phyloP scores from a whole-genome alignment of 495 filamentous ascomycete genomes.

The Parathielavia hyrcaniae region DNA sequence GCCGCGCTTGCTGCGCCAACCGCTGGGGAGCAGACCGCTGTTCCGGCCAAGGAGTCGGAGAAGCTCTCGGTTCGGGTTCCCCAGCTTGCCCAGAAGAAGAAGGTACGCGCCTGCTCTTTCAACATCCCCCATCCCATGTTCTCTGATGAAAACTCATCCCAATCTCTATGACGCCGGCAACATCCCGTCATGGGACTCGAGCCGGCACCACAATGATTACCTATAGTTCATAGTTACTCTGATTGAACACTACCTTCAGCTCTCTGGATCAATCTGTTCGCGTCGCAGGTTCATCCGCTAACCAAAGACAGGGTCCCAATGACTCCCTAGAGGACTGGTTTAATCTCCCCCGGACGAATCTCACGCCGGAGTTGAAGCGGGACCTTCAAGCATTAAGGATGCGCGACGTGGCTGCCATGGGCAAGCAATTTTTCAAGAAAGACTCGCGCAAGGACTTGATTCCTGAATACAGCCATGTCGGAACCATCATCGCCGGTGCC shows the following conservation, averaged over 20 bases:
- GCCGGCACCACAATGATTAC: slow-evolving; percentile 55
- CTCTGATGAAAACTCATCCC: slow-evolving; percentile 39
- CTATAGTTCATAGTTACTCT: slow-evolving; percentile 98
- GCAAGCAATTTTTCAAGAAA: slow-evolving; percentile 86
- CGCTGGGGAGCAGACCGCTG: slow-evolving; percentile 24
- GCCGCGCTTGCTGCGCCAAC: slow-evolving; percentile 16
- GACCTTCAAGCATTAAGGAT: slow-evolving; percentile 83
- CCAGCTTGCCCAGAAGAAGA: slow-evolving; percentile 36
- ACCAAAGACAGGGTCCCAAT: slow-evolving; percentile 36
- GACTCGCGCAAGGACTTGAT: slow-evolving; percentile 52
- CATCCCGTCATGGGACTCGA: slow-evolving; percentile 42
- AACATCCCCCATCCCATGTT: slow-evolving; percentile 12
- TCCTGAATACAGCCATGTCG: slow-evolving; percentile 81
- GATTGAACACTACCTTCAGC: slow-evolving; percentile 45
- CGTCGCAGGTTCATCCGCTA: slow-evolving; percentile 20
- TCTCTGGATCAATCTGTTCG: slow-evolving; percentile 5
- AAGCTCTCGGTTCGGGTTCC: slow-evolving; percentile 40
- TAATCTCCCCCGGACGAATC: slow-evolving; percentile 71
- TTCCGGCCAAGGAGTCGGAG: slow-evolving; percentile 24
- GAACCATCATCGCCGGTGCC: slow-evolving; percentile 81
- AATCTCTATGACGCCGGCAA: slow-evolving; percentile 41
- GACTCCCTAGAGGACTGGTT: slow-evolving; percentile 66
- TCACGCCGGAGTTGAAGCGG: slow-evolving; percentile 77
- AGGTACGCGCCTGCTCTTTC: slow-evolving; percentile 29
- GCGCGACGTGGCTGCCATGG: slow-evolving; percentile 77